Conservation (phyloP, 768 basidiomycete species). For the Boletellus sp. region DNA sequence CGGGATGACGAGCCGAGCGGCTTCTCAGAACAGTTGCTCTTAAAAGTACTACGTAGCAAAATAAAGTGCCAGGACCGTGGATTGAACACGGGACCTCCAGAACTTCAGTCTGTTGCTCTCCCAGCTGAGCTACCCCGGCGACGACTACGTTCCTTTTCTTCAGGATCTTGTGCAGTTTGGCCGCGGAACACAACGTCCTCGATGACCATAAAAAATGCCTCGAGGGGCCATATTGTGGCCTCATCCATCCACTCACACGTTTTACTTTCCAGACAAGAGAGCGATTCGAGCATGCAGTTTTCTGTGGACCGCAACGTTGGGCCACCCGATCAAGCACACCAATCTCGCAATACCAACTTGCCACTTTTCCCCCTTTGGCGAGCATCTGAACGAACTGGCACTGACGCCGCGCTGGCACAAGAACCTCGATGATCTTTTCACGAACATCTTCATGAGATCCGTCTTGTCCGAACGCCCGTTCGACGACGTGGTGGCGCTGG, state of each 20-base stretch:
- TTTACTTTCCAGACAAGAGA: neutral
- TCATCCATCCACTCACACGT: too few species aligned
- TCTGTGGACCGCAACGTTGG: neutral
- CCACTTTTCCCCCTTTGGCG: slow-evolving; percentile 12
- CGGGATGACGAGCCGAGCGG: neutral
- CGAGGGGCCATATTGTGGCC: neutral
- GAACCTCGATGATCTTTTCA: slow-evolving; percentile 15
- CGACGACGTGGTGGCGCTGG: slow-evolving; percentile 8
- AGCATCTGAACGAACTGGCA: neutral
- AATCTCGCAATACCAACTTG: neutral
- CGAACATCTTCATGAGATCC: slow-evolving; percentile 6
- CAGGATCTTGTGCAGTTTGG: neutral
- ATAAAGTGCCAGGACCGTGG: slow-evolving; percentile 64
- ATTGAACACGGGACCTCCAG: slow-evolving; percentile 79
- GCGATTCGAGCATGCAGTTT: neutral
- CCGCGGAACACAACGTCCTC: too few species aligned
- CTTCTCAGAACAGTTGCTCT: neutral
- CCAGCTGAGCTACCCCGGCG: slow-evolving; percentile 71
- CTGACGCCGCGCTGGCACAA: slow-evolving; percentile 9
- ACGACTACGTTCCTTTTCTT: neutral
- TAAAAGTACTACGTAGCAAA: neutral
- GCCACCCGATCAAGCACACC: neutral
- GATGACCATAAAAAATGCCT: slow-evolving; percentile 8
- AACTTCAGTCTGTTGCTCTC: slow-evolving; percentile 77
- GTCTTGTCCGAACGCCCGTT: slow-evolving; percentile 5